Evolutionary conservation across 2,329 filamentous ascomycete species (phyloP).

Genomic region (Aspergillus sp.): DNA sequence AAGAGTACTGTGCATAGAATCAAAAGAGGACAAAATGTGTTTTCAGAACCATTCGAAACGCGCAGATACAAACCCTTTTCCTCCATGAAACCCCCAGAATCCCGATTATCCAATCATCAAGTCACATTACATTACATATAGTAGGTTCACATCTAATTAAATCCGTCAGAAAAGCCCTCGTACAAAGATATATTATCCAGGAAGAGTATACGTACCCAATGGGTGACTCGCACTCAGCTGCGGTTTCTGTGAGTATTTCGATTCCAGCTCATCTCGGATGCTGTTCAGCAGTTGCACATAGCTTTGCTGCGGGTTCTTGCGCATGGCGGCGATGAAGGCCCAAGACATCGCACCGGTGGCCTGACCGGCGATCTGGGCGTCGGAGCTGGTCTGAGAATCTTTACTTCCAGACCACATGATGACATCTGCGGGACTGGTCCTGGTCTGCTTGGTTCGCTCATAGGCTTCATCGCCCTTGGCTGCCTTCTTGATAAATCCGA

Average conservation of each 20-base stretch:
- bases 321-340: constrained; percentile 89
- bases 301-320: constrained; percentile 91
- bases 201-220: constrained; percentile 64
- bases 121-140: constrained; percentile 63
- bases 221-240: constrained; percentile 96
- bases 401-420: constrained; percentile 98
- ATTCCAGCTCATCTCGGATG: constrained; percentile 82
- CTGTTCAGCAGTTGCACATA: constrained; percentile 95
- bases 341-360: constrained; percentile 98
- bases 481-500: constrained; percentile 84
- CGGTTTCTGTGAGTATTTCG: constrained; percentile 90
- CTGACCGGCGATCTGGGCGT: constrained; percentile 82
- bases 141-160: constrained; percentile 59
- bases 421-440: constrained; percentile 92
- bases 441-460: constrained; percentile 78
- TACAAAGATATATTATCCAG: constrained; percentile 3
- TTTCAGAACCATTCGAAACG: background rate
- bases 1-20: background rate
- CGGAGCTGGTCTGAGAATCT: constrained; percentile 91
- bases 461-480: constrained; percentile 75
- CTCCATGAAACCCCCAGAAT: background rate
- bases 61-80: background rate
- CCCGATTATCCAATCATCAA: constrained; percentile 2
- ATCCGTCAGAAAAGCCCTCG: constrained; percentile 17
- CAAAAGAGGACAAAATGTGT: background rate